Percentiles rank a stretch among this genome's conserved stretches.
Conservation (phyloP, 768 basidiomycete genomes). For the Tricholoma sp. region DNA sequence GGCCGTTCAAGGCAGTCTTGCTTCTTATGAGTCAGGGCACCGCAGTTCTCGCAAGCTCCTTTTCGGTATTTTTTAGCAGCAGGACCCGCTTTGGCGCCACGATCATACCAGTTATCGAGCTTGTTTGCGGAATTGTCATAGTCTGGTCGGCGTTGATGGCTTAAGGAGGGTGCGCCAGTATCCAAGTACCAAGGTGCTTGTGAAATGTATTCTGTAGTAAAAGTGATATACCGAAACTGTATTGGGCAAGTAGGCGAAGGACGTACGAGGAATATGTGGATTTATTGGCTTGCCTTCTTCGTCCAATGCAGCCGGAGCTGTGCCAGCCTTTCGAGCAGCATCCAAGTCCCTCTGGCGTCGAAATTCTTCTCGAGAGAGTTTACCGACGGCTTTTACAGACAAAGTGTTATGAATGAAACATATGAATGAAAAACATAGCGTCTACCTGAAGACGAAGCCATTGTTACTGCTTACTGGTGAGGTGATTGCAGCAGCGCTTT, state of each 20-base stretch:
- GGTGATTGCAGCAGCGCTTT: background rate
- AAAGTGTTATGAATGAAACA: constrained; percentile 4
- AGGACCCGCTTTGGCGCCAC: constrained; percentile 78
- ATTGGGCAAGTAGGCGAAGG: background rate
- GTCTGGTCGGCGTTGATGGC: constrained; percentile 85
- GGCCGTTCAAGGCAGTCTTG: constrained; percentile 95
- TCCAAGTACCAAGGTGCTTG: constrained; percentile 99
- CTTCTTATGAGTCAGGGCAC: constrained; percentile 89
- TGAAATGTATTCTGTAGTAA: constrained; percentile 82
- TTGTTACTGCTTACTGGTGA: constrained; percentile 10
- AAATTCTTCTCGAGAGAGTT: constrained; percentile 92
- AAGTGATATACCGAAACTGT: constrained; percentile 3
- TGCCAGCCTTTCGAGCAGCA: constrained; percentile 97
- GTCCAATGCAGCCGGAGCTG: constrained; percentile 92
- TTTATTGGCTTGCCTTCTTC: constrained; percentile 95
- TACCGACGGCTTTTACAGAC: constrained; percentile 50
- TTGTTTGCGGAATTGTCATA: constrained; percentile 55
- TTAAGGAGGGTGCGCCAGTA: constrained; percentile 87
- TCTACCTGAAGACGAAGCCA: constrained; percentile 41
- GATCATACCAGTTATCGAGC: constrained; percentile 89
- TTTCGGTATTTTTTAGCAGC: constrained; percentile 96
- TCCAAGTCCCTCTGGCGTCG: constrained; percentile 95
- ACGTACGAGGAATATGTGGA: constrained; percentile 95
- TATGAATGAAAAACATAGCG: background rate
- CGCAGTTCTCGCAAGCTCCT: constrained; percentile 99